These are phyloP conservation scores for Jatropha multifida DNA, from an alignment of 441 rosid species.

Conservation along the genomic window DNA sequence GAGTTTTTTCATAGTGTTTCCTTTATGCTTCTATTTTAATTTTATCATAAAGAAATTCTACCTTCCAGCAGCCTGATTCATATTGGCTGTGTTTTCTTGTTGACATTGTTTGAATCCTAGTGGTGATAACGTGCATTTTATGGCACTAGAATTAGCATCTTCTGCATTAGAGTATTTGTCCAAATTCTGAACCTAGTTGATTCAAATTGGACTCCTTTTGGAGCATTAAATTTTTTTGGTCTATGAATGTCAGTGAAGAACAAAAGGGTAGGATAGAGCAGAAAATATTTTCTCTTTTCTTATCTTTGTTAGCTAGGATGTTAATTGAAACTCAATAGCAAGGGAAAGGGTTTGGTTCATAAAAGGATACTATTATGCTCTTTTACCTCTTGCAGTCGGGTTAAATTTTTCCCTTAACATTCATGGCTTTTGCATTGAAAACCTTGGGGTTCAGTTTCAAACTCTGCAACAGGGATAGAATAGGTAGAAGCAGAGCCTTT, in stretches of 20 bases:
- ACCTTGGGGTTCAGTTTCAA: not conserved
- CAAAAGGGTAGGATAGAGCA: not conserved
- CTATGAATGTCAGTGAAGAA: not conserved
- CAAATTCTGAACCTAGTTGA: not conserved
- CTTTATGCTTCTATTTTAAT: not conserved
- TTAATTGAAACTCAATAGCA: not conserved
- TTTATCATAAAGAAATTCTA: not conserved
- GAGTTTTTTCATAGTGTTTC: constrained; percentile 16
- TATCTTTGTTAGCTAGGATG: not conserved
- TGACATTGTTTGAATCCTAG: not conserved
- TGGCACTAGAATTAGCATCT: not conserved
- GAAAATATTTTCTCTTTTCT: not conserved
- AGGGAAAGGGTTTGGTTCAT: too few relatives aligned
- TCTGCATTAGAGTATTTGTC: not conserved
- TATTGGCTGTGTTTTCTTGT: not conserved
- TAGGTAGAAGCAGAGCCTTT: not conserved
- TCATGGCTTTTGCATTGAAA: not conserved
- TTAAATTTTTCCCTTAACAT: not conserved
- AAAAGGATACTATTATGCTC: too few relatives aligned
- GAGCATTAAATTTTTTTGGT: not conserved
- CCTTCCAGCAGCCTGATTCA: not conserved
- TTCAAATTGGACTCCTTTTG: not conserved
- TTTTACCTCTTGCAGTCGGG: not conserved
- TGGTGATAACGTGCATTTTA: not conserved
- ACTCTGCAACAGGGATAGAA: not conserved